phyloP scores from a whole-genome alignment of 2,329 filamentous ascomycete genomes.

The Diaporthe destruens region DNA sequence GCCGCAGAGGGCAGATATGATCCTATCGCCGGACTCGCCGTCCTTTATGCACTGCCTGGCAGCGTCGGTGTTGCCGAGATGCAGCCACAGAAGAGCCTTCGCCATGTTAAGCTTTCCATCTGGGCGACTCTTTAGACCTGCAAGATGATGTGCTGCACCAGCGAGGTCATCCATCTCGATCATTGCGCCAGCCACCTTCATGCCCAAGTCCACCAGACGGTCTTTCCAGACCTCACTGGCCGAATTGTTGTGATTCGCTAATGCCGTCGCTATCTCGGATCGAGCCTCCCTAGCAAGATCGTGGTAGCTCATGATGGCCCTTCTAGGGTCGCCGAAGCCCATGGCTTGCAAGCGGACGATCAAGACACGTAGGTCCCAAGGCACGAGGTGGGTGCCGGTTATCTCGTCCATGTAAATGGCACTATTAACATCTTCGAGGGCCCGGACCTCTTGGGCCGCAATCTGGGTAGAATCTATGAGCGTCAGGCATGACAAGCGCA shows the following conservation, averaged over 20 bases:
- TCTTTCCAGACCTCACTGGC: slow-evolving; percentile 76
- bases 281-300: slow-evolving; percentile 86
- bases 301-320: slow-evolving; percentile 91
- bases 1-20: slow-evolving; percentile 77
- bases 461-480: slow-evolving; percentile 79
- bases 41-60: slow-evolving; percentile 68
- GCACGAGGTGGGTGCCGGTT: slow-evolving; percentile 75
- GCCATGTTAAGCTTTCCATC: slow-evolving; percentile 60
- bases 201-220: slow-evolving; percentile 80
- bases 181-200: slow-evolving; percentile 74
- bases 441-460: slow-evolving; percentile 76
- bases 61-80: slow-evolving; percentile 80
- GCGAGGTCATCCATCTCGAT: slow-evolving; percentile 90
- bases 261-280: slow-evolving; percentile 65
- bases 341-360: slow-evolving; percentile 87
- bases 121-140: slow-evolving; percentile 62
- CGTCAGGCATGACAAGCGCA: slow-evolving; percentile 83
- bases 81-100: slow-evolving; percentile 78
- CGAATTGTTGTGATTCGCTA: slow-evolving; percentile 60
- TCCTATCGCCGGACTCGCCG: slow-evolving; percentile 55
- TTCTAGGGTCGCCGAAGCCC: slow-evolving; percentile 84
- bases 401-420: slow-evolving; percentile 68
- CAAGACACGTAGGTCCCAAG: slow-evolving; percentile 88
- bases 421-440: slow-evolving; percentile 72
- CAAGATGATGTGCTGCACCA: slow-evolving; percentile 81